Percentiles rank a stretch among this genome's conserved stretches.
Evolutionary conservation across 2,329 filamentous ascomycete species (phyloP).

Genomic region (Penicillium sumatraense): DNA sequence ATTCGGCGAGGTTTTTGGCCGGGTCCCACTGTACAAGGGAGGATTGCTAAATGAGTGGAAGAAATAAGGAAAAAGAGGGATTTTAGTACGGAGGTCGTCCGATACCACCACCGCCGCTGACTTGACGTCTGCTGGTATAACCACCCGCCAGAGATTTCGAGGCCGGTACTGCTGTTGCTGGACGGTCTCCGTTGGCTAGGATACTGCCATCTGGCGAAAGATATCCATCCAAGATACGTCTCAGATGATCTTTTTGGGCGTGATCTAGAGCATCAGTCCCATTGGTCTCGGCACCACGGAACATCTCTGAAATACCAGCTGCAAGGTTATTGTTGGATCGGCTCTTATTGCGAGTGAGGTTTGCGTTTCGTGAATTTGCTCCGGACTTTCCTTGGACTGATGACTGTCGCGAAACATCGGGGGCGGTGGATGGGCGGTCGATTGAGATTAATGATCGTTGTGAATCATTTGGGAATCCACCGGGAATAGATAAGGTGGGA

Average conservation of each 20-base stretch:
- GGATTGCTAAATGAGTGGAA: not conserved
- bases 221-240: constrained; percentile 43
- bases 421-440: constrained; percentile 40
- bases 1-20: constrained; percentile 2
- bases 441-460: constrained; percentile 33
- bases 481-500: constrained; percentile 44
- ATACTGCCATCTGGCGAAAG: constrained; percentile 31
- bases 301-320: constrained; percentile 20
- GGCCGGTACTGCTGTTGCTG: constrained; percentile 12
- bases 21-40: constrained; percentile 19
- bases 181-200: constrained; percentile 21
- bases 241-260: constrained; percentile 37
- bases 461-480: constrained; percentile 47
- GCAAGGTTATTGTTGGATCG: constrained; percentile 38
- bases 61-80: not conserved
- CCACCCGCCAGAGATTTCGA: constrained; percentile 13
- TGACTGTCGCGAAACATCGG: constrained; percentile 29
- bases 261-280: constrained; percentile 22
- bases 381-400: constrained; percentile 28
- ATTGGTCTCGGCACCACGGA: constrained; percentile 14
- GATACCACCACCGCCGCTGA: constrained; percentile 34
- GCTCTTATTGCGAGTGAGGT: constrained; percentile 40
- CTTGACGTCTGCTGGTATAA: constrained; percentile 26
- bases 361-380: constrained; percentile 24
- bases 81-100: constrained; percentile 40